Evolutionary conservation across 805 yeast genomes (phyloP).

Genomic region (Teunomyces cretensis): DNA sequence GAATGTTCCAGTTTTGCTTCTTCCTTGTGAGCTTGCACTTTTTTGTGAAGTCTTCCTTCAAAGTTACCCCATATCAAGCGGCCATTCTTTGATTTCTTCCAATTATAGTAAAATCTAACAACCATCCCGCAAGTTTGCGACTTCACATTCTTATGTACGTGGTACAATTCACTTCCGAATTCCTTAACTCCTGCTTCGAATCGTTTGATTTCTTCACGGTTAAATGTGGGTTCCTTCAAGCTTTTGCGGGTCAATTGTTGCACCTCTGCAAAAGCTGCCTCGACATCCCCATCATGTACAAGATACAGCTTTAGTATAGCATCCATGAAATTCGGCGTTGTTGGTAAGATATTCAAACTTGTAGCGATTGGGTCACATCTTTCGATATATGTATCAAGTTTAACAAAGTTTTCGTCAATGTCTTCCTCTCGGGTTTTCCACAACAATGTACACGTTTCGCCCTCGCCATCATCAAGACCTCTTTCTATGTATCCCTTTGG

Average conservation of each 20-base stretch:
- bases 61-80: conserved; percentile 78
- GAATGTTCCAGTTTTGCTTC: conserved; percentile 14
- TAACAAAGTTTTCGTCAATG: conserved; percentile 19
- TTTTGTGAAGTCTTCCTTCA: conserved; percentile 67
- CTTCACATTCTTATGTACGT: conserved; percentile 67
- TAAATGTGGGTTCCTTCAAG: conserved; percentile 76
- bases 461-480: conserved; percentile 63
- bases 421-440: conserved; percentile 54
- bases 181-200: conserved; percentile 76
- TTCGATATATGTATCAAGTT: conserved; percentile 54
- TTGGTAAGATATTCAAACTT: conserved; percentile 51
- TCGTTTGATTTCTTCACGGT: conserved; percentile 55
- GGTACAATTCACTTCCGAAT: conserved; percentile 77
- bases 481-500: conserved; percentile 84
- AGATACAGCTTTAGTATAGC: conserved; percentile 58
- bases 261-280: conserved; percentile 47
- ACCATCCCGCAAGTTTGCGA: conserved; percentile 74
- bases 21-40: conserved; percentile 34
- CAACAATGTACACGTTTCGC: conserved; percentile 55
- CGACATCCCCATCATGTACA: conserved; percentile 50
- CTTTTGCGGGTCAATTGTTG: conserved; percentile 51
- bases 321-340: conserved; percentile 83
- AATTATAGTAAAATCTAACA: conserved; percentile 82
- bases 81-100: conserved; percentile 87
- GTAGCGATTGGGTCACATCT: conserved; percentile 59